Evolutionary conservation across 2,329 filamentous ascomycete species (phyloP).

Genomic region (Tetracladium maxilliforme): DNA sequence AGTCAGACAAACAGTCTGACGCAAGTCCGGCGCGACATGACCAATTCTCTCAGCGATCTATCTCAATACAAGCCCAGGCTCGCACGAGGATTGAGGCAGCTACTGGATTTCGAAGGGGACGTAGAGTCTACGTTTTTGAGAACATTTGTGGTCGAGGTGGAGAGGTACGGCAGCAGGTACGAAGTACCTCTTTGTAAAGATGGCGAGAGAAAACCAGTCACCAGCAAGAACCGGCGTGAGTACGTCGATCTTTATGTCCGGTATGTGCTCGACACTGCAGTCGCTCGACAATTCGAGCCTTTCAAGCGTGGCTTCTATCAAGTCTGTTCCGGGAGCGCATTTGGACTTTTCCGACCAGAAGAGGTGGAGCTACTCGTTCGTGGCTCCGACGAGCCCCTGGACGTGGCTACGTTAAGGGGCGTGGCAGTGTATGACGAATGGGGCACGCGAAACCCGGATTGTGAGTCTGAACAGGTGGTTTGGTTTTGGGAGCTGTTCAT

Average conservation of each 20-base stretch:
- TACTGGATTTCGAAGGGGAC: constrained; percentile 74
- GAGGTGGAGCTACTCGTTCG: constrained; percentile 82
- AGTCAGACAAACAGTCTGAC: too few species aligned
- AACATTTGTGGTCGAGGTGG: constrained; percentile 65
- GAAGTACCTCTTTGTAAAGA: constrained; percentile 58
- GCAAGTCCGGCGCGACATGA: too few species aligned
- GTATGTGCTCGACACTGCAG: constrained; percentile 64
- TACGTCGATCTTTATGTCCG: constrained; percentile 78
- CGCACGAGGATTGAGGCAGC: constrained; percentile 57
- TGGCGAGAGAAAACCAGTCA: constrained; percentile 63
- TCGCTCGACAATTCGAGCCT: constrained; percentile 75
- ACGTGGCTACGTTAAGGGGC: constrained; percentile 59
- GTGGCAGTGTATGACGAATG: constrained; percentile 78
- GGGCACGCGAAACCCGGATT: constrained; percentile 37
- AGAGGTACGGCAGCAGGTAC: constrained; percentile 57
- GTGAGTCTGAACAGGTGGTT: constrained; percentile 52
- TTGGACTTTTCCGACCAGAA: constrained; percentile 76
- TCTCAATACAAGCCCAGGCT: constrained; percentile 68
- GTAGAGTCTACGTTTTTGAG: constrained; percentile 69
- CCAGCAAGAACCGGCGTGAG: constrained; percentile 69
- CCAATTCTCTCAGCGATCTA: constrained; percentile 66
- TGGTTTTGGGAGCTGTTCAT: constrained; percentile 89
- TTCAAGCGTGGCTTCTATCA: constrained; percentile 92
- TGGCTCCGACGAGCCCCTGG: constrained; percentile 71
- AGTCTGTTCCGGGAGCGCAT: constrained; percentile 75